phyloP scores from a whole-genome alignment of 441 rosid species.

The Sinapis alba region DNA sequence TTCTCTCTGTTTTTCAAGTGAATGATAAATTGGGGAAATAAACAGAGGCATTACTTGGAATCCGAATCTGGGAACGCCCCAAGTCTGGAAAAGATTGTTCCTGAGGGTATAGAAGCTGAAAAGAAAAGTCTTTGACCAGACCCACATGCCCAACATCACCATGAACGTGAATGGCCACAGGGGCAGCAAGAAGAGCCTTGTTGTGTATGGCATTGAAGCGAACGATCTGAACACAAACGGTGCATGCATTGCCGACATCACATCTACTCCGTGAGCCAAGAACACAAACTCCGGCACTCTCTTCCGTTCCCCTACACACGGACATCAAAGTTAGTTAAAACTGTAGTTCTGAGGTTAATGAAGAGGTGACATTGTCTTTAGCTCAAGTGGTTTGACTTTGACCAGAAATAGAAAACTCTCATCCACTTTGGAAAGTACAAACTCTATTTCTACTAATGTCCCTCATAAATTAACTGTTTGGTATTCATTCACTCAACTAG shows the following conservation, averaged over 20 bases:
- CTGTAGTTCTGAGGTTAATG: background rate
- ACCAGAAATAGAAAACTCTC: background rate
- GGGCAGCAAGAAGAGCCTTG: constrained; percentile 48
- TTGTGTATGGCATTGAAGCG: constrained; percentile 61
- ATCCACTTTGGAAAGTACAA: constrained; percentile 16
- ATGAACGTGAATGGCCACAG: constrained; percentile 53
- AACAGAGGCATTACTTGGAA: constrained; percentile 59
- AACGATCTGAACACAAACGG: constrained; percentile 64
- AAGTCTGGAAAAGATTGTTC: constrained; percentile 66
- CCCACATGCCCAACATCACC: constrained; percentile 70
- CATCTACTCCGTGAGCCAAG: constrained; percentile 88
- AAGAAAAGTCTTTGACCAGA: constrained; percentile 66
- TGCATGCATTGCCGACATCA: constrained; percentile 63
- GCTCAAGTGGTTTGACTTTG: background rate
- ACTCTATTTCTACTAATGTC: background rate
- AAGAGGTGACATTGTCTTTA: constrained; percentile 3
- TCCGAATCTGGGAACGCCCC: constrained; percentile 88
- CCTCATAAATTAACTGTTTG: constrained; percentile 23
- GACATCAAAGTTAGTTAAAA: background rate
- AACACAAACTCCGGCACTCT: constrained; percentile 87
- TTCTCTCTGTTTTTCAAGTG: background rate
- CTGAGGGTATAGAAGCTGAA: constrained; percentile 65
- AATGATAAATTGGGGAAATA: background rate
- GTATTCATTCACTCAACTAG: background rate
- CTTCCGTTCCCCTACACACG: constrained; percentile 33